Evolutionary conservation across 2,329 filamentous ascomycete genomes (phyloP), one percentile per base, ranked within the genome.

Genomic region (Aureobasidium leucospermi): DNA sequence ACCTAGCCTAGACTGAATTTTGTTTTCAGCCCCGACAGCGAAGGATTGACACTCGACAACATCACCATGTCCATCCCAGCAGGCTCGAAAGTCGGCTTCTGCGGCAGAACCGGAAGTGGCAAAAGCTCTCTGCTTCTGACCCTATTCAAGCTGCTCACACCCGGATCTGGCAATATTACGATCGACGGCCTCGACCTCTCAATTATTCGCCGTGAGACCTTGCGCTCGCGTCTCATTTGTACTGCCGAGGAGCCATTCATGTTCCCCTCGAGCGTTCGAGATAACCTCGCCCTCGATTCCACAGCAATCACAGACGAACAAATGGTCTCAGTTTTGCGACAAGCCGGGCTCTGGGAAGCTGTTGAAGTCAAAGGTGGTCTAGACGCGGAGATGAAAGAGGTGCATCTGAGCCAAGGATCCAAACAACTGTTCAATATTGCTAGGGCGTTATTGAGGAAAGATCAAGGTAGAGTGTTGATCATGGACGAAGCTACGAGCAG

Each of bases 31-130:
- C 15, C 23, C 6, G 49, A 53, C 3, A 43, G 38, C 28, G 38
- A 53, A 15, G 7, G 28, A 13, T 6, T 42, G 38, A 53, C 79
- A 2, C 71, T 81, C 43, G 69, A 73, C 13, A 66, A 76, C 13
- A 69, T 83, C 31, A 77, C 71, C 7, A 64, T 84, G 1, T 70
- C 70, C 3, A 74, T 84, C 42, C 58, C 70, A 6, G 65, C 77
- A 0, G 80, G 80, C 13, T 72, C 81, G 64, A 76, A 77, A 63
- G 67, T 79, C 16, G 71, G 77, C 2, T 71, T 84, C 4, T 81
- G 78, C 43, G 81, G 82, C 0, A 74, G 81, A 2, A 84, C 77
- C 28, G 81, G 78, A 38, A 81, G 78, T 59, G 79, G 80, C 1
- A 82, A 82, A 67, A 77, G 74, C 0, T 79, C 78, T 0, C 67